Base-by-base conservation (phyloP, 345 rosid species). In the Corchorus capsularis region DNA sequence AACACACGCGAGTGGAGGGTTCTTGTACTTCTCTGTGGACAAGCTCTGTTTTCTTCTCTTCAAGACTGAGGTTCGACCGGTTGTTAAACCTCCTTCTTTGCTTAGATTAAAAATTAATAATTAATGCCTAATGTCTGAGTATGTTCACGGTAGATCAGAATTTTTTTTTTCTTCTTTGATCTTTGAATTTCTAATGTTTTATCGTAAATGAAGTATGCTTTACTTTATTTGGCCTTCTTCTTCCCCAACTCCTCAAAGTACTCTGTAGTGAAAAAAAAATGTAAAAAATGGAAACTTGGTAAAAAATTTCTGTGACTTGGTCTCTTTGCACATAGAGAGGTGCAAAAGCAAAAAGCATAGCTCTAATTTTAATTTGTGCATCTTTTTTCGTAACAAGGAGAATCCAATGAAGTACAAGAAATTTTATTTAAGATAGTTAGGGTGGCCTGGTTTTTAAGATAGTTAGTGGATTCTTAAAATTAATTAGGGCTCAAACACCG, bases 21-120 rank as follows among this genome's bases (percentile, higher is more conserved):
- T 73, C 66, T 34, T 73, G 56, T 73, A 73, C 16, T 73, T 73
- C 74, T 70, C 57, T 8, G 76, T 73, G 5, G 76, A 60, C 72
- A 87, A 72, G 62, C 79, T 86, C 64, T 87, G 73, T 70, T 82
- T 91, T 78, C 89, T 87, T 63, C 88, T 91, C 55, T 91, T 91
- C 84, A 91, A 91, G 83, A 90, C 91, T 4, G 88, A 87, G 83
- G 85, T 84, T n/a, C 84, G 79, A n/a, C 87, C 86, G 8, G 72
- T 75, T 34, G 47, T 69, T 34, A 52, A 69, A 52, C 61, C 73
- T 52, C 47, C 61, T 69, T 8, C 73, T 6, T 69, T 32, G 47
- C 45, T 17, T 53, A 69, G 61, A 35, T 69, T 69, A 39, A 69
- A 69, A 69, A 69, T 64, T n/a, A 64, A 64, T 41, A 64, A 64